Evolutionary conservation across 2,329 filamentous ascomycete genomes (phyloP), one percentile per base, ranked within the genome.

Genomic region (Epichloe aotearoae): DNA sequence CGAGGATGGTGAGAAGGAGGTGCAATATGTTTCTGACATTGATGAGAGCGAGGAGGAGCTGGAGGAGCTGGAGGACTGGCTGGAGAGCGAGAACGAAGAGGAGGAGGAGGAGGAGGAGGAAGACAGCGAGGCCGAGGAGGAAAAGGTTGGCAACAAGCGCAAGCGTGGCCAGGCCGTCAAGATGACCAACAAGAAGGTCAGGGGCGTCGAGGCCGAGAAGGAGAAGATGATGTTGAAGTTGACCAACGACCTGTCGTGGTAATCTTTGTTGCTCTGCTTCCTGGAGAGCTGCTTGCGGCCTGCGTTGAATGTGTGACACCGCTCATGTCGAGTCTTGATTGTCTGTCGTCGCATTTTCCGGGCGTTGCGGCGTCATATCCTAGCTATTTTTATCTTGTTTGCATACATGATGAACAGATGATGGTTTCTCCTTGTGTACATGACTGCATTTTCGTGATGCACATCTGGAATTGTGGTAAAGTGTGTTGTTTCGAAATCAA

Each of bases 11-110:
- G 83, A 84, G 52, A 86, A 82, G 44, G 79, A 85, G 53, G 85
- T 97, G 45, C 89, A 97, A 72, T 97, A 96, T 61, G 88, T 97
- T 52, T 91, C 86, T 62, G 93, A 96, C 65, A 71, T 95, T 51
- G 90, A 90, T 45, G 88, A 87, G 63, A 86, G 85, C 57, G 86
- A 90, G 54, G 85, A 88, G 52, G 86, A 88, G 58, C 71, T 88
- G 19, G 81, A 77, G 49, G 86, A 89, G 62, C 79, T 97, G 47
- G 87, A 97, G 67, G 91, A 97, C 63, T 97, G 91, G 91, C 74
- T 96, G 47, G 89, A 84, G 59, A 88, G 82, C 54, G 85, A 80
- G 15, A 76, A 76, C 1, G 76, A 76, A 3, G 75, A 74, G 7
- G 73, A 75, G 6, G 77, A 76, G 1, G 75, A 74, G 7, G 73